A percentile compares a stretch with the other conserved stretches of the same genome.
Evolutionary conservation across 2,329 filamentous ascomycete genomes (phyloP).

Genomic region (Gyromitra esculenta): DNA sequence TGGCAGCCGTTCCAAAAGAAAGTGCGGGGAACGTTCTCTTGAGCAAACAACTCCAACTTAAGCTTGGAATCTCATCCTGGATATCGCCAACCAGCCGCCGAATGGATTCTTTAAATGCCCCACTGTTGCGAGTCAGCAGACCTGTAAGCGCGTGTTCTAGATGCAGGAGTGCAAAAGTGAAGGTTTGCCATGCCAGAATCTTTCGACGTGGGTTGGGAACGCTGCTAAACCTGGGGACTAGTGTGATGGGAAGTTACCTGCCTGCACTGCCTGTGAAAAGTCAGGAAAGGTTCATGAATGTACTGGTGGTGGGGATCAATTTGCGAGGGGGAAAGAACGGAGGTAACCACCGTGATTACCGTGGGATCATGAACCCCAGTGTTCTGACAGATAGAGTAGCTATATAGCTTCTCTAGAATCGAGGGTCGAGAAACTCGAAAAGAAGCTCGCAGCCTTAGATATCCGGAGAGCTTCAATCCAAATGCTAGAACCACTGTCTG

Average conservation of each 20-base stretch:
- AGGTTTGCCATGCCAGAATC: conserved; percentile 65
- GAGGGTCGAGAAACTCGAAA: conserved; percentile 86
- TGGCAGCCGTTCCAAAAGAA: conserved; percentile 20
- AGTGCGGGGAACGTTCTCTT: conserved; percentile 41
- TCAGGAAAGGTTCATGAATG: conserved; percentile 86
- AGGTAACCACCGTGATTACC: conserved; percentile 66
- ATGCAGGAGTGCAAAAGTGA: conserved; percentile 92
- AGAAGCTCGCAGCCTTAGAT: conserved; percentile 66
- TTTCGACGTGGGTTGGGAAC: neutral
- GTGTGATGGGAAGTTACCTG: conserved; percentile 95
- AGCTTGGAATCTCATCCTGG: conserved; percentile 1
- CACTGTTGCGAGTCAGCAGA: conserved; percentile 73
- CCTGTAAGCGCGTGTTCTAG: conserved; percentile 82
- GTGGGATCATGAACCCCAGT: conserved; percentile 4
- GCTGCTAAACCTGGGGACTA: conserved; percentile 58
- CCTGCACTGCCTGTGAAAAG: conserved; percentile 94
- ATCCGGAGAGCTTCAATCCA: conserved; percentile 52
- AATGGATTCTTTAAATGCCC: conserved; percentile 50
- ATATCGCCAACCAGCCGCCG: conserved; percentile 7
- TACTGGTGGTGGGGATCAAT: conserved; percentile 94
- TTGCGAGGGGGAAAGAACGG: conserved; percentile 91
- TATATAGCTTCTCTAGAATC: conserved; percentile 97
- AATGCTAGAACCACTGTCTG: conserved; percentile 27
- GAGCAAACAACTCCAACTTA: conserved; percentile 17
- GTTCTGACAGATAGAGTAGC: conserved; percentile 61